These are phyloP conservation scores for Lumnitzera littorea DNA, from an alignment of 345 rosid species.

Conservation along the genomic window DNA sequence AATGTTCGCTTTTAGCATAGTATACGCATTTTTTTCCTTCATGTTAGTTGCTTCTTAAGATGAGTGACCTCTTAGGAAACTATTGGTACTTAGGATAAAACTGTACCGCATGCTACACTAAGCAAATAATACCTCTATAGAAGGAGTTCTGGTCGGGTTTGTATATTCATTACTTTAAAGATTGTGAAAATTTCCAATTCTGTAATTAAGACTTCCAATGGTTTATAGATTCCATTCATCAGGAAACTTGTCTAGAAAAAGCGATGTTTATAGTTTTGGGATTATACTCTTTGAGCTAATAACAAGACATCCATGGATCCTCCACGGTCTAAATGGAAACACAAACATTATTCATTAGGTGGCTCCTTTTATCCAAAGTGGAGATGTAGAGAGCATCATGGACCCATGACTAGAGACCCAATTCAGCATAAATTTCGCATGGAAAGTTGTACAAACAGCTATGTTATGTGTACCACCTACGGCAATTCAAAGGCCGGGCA, in stretches of 20 bases:
- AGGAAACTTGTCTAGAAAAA: slow-evolving; percentile 13
- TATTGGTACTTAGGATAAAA: no score
- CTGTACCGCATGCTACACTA: no score
- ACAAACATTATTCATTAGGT: slow-evolving; percentile 13
- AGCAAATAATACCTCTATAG: no score
- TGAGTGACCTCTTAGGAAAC: no score
- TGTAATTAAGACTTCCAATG: background rate
- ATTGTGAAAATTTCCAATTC: no score
- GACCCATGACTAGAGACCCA: slow-evolving; percentile 19
- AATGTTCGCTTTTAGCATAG: no score
- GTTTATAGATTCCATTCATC: slow-evolving; percentile 11
- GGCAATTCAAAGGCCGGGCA: slow-evolving; percentile 20
- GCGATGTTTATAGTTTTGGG: slow-evolving; percentile 25
- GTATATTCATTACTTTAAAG: no score
- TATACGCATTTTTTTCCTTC: no score
- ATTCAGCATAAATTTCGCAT: slow-evolving; percentile 11
- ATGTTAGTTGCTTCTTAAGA: no score
- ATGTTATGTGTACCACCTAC: slow-evolving; percentile 7
- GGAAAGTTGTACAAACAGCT: slow-evolving; percentile 23
- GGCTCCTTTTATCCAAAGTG: slow-evolving; percentile 7
- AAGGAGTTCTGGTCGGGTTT: no score
- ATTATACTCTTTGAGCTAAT: slow-evolving; percentile 20
- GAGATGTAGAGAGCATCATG: slow-evolving; percentile 17
- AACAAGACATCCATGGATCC: slow-evolving; percentile 21
- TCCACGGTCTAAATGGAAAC: slow-evolving; percentile 1